Percentiles rank a stretch among this genome's conserved stretches.
Conservation (phyloP, 1,139 yeast species). For the Suhomyces atakaporum region DNA sequence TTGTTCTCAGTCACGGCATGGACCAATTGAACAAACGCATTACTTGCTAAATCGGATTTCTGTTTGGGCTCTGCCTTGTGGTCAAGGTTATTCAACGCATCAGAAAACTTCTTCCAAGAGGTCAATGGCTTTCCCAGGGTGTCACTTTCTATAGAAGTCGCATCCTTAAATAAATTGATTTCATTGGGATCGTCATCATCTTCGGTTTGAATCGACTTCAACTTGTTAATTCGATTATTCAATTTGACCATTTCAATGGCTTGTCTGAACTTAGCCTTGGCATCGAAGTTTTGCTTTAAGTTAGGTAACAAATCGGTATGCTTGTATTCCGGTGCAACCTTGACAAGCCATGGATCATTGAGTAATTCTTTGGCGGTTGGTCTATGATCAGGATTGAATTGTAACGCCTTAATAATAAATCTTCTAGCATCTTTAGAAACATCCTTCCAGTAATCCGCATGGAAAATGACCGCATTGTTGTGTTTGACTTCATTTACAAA, state of each 20-base stretch:
- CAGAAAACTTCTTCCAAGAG: conserved; percentile 28
- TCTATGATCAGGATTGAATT: conserved; percentile 62
- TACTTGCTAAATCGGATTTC: conserved; percentile 10
- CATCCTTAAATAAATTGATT: conserved; percentile 43
- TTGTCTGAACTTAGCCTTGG: conserved; percentile 79
- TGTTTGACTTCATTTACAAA: conserved; percentile 74
- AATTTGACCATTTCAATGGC: conserved; percentile 82
- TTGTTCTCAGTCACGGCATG: conserved; percentile 68
- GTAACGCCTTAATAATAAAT: conserved; percentile 68
- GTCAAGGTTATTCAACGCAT: conserved; percentile 21
- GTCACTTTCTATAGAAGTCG: conserved; percentile 1
- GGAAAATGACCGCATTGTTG: conserved; percentile 77
- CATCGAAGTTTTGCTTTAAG: conserved; percentile 71
- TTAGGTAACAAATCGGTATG: conserved; percentile 70
- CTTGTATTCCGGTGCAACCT: conserved; percentile 47
- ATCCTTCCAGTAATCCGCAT: conserved; percentile 81
- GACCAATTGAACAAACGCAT: conserved; percentile 74
- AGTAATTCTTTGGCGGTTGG: conserved; percentile 68
- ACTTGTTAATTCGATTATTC: conserved; percentile 68
- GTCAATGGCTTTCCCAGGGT: conserved; percentile 6
- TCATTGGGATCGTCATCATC: conserved; percentile 59
- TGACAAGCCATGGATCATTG: conserved; percentile 68
- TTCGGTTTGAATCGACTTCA: conserved; percentile 54
- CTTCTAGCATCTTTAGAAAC: conserved; percentile 75
- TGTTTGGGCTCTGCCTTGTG: conserved; percentile 16